Base-by-base conservation (phyloP, 2,329 filamentous ascomycete genomes). In the Claviceps sp. region DNA sequence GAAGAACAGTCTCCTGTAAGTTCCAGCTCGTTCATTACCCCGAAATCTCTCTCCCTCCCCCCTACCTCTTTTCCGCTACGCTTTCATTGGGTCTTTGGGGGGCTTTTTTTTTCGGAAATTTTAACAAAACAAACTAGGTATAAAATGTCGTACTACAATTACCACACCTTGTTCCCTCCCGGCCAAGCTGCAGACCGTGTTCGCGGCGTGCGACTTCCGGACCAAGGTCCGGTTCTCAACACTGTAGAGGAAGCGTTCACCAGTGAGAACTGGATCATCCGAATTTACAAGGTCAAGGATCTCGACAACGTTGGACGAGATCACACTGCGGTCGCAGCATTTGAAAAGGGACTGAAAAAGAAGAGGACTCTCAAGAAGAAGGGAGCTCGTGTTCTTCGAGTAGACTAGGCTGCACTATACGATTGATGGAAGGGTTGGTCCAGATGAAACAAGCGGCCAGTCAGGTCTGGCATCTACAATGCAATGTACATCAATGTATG, bases 71-170 rank as follows among this genome's bases (percentile, higher is more conserved):
- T 30, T 10, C 8, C 8, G 26, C 10, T 30, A 3, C 0, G 4
- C 26, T 30, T 4, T 30, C 8, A 30, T 30, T 11, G 26, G 26
- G 17, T 3, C 4, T 22, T 22, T 22, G 22, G 22, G 3, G 17
- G 7, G 1, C 24, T 24, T 26, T 24, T 26, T 22, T 24, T 16
- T 11, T 22, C 17, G 22, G 16, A 5, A 10, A 37, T 34, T 5
- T 22, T 48, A 40, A 52, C 17, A 34, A 44, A 68, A 22, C 1
- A 55, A 62, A 48, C 26, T 58, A 95, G 90, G 89, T 98, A 98
- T 81, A 98, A 98, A 80, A 96, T 98, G 90, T 96, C 89, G 22
- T 98, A 98, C 79, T 87, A 98, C 81, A 97, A 97, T 78, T 98
- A 87, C 76, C 81, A 91, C 70, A 73, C 78, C 47, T 81, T 98